Percentiles rank a stretch among this genome's conserved stretches.
Evolutionary conservation across 305 asterid species (phyloP).

Genomic region (Fraxinus velutina): DNA sequence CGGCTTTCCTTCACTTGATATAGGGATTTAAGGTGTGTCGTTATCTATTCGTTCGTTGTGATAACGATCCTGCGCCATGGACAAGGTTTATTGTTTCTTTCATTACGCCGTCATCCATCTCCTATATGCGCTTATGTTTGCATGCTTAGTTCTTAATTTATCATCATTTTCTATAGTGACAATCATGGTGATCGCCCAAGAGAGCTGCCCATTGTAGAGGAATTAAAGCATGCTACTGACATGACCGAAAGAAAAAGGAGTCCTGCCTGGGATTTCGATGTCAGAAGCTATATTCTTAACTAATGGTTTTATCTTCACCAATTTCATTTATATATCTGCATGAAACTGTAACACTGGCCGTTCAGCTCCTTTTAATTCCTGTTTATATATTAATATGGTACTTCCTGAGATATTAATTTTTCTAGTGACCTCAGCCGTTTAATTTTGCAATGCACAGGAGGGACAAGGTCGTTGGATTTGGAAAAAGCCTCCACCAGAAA

Average conservation of each 20-base stretch:
- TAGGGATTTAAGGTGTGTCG: constrained; percentile 82
- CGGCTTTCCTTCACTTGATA: constrained; percentile 12
- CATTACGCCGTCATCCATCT: constrained; percentile 5
- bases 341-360: not conserved
- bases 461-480: constrained; percentile 61
- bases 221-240: constrained; percentile 57
- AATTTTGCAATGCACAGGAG: constrained; percentile 47
- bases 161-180: constrained; percentile 47
- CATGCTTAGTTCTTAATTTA: constrained; percentile 17
- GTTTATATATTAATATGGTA: not conserved
- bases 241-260: constrained; percentile 54
- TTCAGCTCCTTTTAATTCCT: not conserved
- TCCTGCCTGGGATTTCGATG: constrained; percentile 88
- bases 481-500: constrained; percentile 65
- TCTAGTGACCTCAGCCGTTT: not conserved
- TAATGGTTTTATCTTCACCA: constrained; percentile 3
- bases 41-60: constrained; percentile 89
- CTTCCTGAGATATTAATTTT: not conserved
- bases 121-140: constrained; percentile 1
- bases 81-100: constrained; percentile 48
- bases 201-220: constrained; percentile 55
- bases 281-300: constrained; percentile 34
- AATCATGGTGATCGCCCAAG: constrained; percentile 71
- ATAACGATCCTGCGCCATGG: constrained; percentile 97
- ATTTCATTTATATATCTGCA: not conserved